Evolutionary conservation across 768 basidiomycete species (phyloP), one percentile per base, ranked within the genome.

Genomic region (Russula virescens): DNA sequence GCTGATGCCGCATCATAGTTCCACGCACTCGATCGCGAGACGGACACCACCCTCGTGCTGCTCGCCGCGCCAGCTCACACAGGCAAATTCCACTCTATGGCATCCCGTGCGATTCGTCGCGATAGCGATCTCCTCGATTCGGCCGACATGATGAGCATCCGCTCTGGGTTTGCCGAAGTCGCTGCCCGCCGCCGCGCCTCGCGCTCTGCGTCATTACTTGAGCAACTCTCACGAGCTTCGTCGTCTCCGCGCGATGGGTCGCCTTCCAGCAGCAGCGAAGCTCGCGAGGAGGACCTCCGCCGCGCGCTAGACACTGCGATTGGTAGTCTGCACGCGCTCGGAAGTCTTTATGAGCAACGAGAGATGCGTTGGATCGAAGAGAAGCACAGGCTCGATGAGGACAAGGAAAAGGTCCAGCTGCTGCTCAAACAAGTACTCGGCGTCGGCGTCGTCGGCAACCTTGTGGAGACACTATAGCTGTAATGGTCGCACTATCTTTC

Each of bases 21-120:
- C 79, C 86, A 89, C 75, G 80, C 80, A 35, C 74, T 92, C 34
- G 89, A 91, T 74, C 80, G 88, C 48, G 87, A 91, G 72, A 92
- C 90, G 4, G 90, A 91, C 66, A 79, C 89, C 11, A 91, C 88
- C 0, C 80, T 92, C 76, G 73, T 91, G 26, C 74, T 92, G 0
- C 75, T 92, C 26, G 89, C 89, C 5, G 81, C 89, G 0, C 90
- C 89, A 0, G 83, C 88, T 2, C 89, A 91, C 69, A 78, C 84
- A 14, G 83, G 81, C 18, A 87, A 86, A 67, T 69, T 88, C 7
- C 81, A 88, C 65, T 71, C 82, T 3, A 71, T 89, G 26, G 82
- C 80, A 3, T 91, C 88, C 26, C 83, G 90, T 9, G 81, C 86
- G 0, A 80, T 91, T 52, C 83, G 87, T 23, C 81, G 88, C 18